Evolutionary conservation across 768 basidiomycete genomes (phyloP).

Genomic region (Leccinum truebloodii): DNA sequence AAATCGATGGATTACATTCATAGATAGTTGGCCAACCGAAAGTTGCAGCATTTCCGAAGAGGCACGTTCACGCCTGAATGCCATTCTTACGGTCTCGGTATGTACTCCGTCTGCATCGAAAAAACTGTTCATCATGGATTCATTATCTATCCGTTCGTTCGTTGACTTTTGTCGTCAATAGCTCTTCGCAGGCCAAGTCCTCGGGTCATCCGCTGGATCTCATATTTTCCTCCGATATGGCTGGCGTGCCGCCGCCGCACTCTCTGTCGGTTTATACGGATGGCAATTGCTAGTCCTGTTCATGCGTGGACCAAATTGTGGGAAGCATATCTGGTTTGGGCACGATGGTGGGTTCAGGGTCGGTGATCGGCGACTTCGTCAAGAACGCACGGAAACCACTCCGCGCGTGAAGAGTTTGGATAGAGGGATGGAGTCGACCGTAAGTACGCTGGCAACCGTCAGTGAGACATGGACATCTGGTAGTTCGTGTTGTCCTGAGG

Average conservation of each 20-base stretch:
- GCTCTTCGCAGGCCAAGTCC: slow-evolving; percentile 41
- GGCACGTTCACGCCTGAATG: slow-evolving; percentile 33
- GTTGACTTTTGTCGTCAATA: slow-evolving; percentile 2
- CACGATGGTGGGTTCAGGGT: slow-evolving; percentile 53
- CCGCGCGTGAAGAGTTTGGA: neutral
- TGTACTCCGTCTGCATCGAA: neutral
- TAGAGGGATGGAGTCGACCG: neutral
- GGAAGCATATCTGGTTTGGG: slow-evolving; percentile 53
- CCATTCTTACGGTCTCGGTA: slow-evolving; percentile 31
- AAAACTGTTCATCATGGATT: neutral
- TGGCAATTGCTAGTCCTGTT: slow-evolving; percentile 38
- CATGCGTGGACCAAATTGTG: slow-evolving; percentile 39
- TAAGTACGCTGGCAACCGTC: neutral
- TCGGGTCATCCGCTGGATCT: slow-evolving; percentile 44
- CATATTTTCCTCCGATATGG: slow-evolving; percentile 43
- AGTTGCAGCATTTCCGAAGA: slow-evolving; percentile 32
- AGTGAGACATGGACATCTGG: slow-evolving; percentile 8
- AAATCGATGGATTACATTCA: neutral
- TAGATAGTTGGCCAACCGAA: neutral
- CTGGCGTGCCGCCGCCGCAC: slow-evolving; percentile 36
- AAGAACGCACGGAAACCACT: neutral
- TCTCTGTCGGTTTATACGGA: slow-evolving; percentile 37
- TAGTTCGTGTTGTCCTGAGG: slow-evolving; percentile 9
- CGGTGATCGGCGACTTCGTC: neutral
- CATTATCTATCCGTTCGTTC: neutral